Base-by-base conservation (phyloP, 768 basidiomycete species). In the Daedaleopsis sinensis region DNA sequence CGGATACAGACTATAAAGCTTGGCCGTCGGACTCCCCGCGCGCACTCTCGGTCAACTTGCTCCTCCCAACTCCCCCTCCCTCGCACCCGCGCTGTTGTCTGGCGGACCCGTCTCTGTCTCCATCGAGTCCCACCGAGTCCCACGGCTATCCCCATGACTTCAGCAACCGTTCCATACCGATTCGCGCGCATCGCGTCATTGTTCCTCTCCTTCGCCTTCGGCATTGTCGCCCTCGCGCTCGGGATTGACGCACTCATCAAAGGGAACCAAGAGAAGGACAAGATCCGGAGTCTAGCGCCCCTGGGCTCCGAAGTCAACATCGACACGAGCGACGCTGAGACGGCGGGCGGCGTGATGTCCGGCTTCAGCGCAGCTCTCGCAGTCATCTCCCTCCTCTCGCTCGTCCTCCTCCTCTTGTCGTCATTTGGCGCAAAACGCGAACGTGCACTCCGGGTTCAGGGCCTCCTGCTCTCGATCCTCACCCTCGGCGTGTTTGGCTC, bases 401-500 rank as follows among this genome's bases (percentile, higher is more conserved):
- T 47, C n/a, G 11, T 21, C 15, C 6, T 47, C 15, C 46, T 47
- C 21, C 6, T 47, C 11, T 11, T 21, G 2, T 5, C 46, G 5
- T 21, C 19, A 4, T 42, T 42, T 11, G 18, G 39, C 39, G 19
- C n/a, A n/a, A 47, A 19, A n/a, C 19, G n/a, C 46, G 55, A 62
- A 32, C 64, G 58, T 53, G 61, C 58, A 23, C 70, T 79, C 53
- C 69, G 65, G 39, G 19, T 75, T n/a, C 78, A 80, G 66, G 75
- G 64, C 70, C 15, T 56, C 60, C n/a, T 74, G 19, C 73, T 84
- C 61, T 70, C 72, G 38, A 79, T 84, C 67, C 73, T 78, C 65
- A 67, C 76, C 27, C 21, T 74, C 11, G 83, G 80, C 80, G 72
- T 87, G 44, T 74, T 88, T 55, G 81, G 76, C 35, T 74, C 78